Evolutionary conservation across 495 filamentous ascomycete species (phyloP).

Genomic region (Aspergillus conjunctus): DNA sequence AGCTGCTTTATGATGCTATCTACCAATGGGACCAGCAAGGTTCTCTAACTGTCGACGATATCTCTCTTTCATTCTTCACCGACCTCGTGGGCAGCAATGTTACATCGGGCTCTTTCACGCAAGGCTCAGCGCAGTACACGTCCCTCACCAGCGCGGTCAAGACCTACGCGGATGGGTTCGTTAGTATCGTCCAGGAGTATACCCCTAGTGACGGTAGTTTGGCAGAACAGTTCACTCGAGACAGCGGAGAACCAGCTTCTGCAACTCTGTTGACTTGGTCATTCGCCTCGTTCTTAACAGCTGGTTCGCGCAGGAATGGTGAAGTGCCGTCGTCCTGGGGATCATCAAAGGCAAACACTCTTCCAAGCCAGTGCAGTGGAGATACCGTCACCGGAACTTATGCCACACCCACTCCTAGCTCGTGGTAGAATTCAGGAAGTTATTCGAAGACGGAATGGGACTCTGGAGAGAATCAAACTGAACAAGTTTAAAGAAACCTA

Average conservation of each 20-base stretch:
- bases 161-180: constrained; percentile 53
- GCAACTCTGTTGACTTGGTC: constrained; percentile 69
- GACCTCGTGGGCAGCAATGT: constrained; percentile 42
- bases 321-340: constrained; percentile 53
- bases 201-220: constrained; percentile 54
- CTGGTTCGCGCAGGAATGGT: constrained; percentile 44
- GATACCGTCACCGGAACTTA: constrained; percentile 16
- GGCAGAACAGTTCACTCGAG: constrained; percentile 62
- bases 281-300: constrained; percentile 64
- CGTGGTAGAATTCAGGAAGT: constrained; percentile 12
- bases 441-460: background rate
- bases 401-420: constrained; percentile 16
- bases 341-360: constrained; percentile 44
- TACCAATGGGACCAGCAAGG: constrained; percentile 54
- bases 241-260: constrained; percentile 53
- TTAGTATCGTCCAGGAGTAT: constrained; percentile 51
- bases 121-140: constrained; percentile 39
- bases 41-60: constrained; percentile 44
- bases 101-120: constrained; percentile 39
- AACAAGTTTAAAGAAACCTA: no score
- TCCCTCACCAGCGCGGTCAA: constrained; percentile 46
- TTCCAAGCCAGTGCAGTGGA: constrained; percentile 38
- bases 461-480: no score
- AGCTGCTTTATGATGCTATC: constrained; percentile 45
- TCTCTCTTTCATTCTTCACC: constrained; percentile 44